These are phyloP conservation scores for Wallacemonas rigidus DNA, from an alignment of 208 protist genomes.

Conservation along the genomic window DNA sequence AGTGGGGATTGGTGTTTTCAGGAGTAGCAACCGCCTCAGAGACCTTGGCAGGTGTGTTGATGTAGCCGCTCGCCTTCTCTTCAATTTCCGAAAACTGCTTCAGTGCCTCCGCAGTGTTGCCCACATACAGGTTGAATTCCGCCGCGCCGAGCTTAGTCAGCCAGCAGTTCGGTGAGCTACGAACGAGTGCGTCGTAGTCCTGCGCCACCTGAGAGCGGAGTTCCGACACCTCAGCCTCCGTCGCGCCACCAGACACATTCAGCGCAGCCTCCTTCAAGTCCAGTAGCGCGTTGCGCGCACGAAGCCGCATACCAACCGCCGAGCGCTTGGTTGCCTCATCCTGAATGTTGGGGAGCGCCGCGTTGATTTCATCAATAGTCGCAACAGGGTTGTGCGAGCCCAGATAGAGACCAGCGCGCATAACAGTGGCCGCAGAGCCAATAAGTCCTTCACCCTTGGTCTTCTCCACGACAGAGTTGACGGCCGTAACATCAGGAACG, in stretches of 20 bases:
- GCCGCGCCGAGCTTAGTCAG: constrained; percentile 68
- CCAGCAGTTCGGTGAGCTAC: constrained; percentile 72
- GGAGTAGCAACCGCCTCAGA: constrained; percentile 47
- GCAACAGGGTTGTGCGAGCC: constrained; percentile 45
- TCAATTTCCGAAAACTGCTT: constrained; percentile 58
- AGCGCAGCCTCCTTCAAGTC: constrained; percentile 78
- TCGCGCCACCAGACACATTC: constrained; percentile 71
- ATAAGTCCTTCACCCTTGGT: constrained; percentile 70
- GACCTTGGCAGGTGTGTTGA: constrained; percentile 34
- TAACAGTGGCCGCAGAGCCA: constrained; percentile 52
- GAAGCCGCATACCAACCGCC: constrained; percentile 70
- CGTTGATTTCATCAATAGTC: constrained; percentile 61
- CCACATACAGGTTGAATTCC: constrained; percentile 81
- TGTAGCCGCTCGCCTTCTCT: constrained; percentile 52
- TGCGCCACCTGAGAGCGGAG: constrained; percentile 49
- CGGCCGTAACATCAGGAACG: constrained; percentile 44
- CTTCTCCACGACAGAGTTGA: constrained; percentile 75
- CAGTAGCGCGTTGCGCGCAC: constrained; percentile 65
- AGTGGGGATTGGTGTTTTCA: constrained; percentile 67
- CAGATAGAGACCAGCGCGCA: constrained; percentile 54
- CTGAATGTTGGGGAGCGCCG: constrained; percentile 60
- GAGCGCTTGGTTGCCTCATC: constrained; percentile 63
- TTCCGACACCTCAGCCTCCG: constrained; percentile 75
- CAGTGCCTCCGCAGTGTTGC: constrained; percentile 59
- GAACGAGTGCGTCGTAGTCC: constrained; percentile 67